Conservation (phyloP, 495 filamentous ascomycete genomes). For the Aspergillus cavernicola region DNA sequence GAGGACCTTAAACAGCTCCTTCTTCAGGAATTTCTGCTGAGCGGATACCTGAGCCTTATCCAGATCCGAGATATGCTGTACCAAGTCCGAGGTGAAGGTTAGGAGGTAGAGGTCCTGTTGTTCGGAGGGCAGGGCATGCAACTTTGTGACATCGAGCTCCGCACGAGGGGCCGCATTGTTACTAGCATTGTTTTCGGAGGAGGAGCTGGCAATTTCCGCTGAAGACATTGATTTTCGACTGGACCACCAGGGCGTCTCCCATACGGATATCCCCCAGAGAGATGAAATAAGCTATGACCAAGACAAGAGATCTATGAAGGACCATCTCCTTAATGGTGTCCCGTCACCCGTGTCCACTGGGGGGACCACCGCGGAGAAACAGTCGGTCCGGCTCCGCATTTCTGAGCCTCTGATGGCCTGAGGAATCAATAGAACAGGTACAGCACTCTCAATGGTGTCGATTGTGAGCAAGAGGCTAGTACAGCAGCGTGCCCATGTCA, state of each 20-base stretch:
- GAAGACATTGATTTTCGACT: conserved; percentile 36
- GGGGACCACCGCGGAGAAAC: conserved; percentile 36
- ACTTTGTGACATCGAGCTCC: conserved; percentile 81
- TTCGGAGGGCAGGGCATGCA: conserved; percentile 86
- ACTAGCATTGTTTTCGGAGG: conserved; percentile 17
- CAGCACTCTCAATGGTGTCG: conserved; percentile 12
- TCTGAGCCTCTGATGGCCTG: not conserved
- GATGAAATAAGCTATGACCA: not conserved
- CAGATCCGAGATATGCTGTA: conserved; percentile 71
- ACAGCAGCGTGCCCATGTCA: conserved; percentile 8
- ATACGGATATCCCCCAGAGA: conserved; percentile 15
- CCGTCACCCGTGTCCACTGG: conserved; percentile 17
- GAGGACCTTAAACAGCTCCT: conserved; percentile 86
- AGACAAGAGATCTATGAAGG: conserved; percentile 4
- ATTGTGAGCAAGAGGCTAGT: conserved; percentile 17
- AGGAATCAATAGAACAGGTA: too few species aligned
- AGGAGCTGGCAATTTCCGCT: conserved; percentile 28
- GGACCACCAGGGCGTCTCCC: conserved; percentile 22
- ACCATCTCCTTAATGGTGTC: conserved; percentile 5
- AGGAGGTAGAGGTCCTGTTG: conserved; percentile 94
- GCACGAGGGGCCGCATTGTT: conserved; percentile 35
- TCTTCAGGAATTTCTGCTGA: conserved; percentile 84
- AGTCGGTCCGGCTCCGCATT: conserved; percentile 27
- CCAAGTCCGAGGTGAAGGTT: conserved; percentile 80
- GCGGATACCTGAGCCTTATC: conserved; percentile 74